phyloP scores from a whole-genome alignment of 345 rosid species.

The Anacardium occidentale region DNA sequence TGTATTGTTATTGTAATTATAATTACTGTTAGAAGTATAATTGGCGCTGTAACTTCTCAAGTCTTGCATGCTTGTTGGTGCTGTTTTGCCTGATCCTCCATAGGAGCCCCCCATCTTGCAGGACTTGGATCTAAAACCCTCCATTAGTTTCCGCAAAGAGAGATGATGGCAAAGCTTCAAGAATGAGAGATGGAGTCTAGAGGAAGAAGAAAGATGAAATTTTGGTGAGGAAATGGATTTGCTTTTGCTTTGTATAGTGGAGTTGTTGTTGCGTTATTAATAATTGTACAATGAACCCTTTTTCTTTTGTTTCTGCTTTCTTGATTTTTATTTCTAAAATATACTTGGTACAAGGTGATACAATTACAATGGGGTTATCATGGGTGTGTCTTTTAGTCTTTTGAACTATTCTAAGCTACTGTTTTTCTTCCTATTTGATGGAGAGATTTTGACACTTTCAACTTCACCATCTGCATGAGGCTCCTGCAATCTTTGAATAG shows the following conservation, averaged over 20 bases:
- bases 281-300: not conserved
- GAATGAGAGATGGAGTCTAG: not conserved
- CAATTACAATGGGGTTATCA: no score
- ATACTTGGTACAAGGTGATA: not conserved
- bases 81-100: slow-evolving; percentile 31
- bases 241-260: slow-evolving; percentile 8
- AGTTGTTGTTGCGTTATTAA: not conserved
- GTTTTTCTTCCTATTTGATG: not conserved
- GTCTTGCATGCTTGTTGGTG: slow-evolving; percentile 56
- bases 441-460: slow-evolving; percentile 11
- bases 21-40: slow-evolving; percentile 16
- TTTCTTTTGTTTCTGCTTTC: not conserved
- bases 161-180: not conserved
- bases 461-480: slow-evolving; percentile 1
- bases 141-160: slow-evolving; percentile 31
- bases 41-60: slow-evolving; percentile 57
- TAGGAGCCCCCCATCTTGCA: slow-evolving; percentile 39
- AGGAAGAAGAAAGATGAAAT: not conserved
- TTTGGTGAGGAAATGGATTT: slow-evolving; percentile 3
- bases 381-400: no score
- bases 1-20: slow-evolving; percentile 10
- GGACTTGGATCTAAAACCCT: slow-evolving; percentile 56
- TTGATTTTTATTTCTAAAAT: not conserved
- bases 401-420: no score
- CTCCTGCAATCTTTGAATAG: not conserved